Conservation (phyloP, 2,329 filamentous ascomycete species). For the Hypomyces rosellus region DNA sequence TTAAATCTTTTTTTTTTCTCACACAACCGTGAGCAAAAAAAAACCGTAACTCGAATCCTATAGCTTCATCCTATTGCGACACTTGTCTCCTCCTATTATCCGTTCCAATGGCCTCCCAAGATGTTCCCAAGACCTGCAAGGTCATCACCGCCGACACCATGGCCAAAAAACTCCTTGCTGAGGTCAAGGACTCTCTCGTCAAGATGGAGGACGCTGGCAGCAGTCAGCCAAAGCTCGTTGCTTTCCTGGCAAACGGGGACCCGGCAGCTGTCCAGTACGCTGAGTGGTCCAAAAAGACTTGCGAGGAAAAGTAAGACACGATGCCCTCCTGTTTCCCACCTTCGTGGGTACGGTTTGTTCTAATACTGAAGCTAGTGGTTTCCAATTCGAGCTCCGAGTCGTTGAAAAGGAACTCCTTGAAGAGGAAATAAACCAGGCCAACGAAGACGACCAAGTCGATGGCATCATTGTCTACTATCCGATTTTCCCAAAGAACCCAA, state of each 20-base stretch:
- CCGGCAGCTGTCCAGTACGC: constrained; percentile 90
- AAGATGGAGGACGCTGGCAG: constrained; percentile 55
- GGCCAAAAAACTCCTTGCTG: constrained; percentile 70
- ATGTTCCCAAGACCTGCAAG: constrained; percentile 72
- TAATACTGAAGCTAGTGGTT: constrained; percentile 54
- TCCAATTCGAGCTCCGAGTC: constrained; percentile 77
- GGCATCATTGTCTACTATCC: constrained; percentile 98
- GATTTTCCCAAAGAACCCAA: constrained; percentile 74
- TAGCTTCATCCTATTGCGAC: background rate
- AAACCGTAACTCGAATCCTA: background rate
- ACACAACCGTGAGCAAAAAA: constrained; percentile 4
- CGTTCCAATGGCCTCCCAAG: constrained; percentile 23
- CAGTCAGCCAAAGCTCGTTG: constrained; percentile 68
- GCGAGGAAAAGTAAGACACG: constrained; percentile 77
- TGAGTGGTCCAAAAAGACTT: constrained; percentile 96
- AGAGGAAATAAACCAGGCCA: constrained; percentile 79
- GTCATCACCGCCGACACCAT: constrained; percentile 85
- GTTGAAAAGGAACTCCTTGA: constrained; percentile 85
- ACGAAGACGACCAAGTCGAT: constrained; percentile 69
- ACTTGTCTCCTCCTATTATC: background rate
- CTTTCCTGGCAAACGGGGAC: constrained; percentile 88
- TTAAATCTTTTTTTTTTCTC: background rate
- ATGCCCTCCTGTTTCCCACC: background rate
- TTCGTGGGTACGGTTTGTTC: background rate
- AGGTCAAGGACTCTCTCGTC: constrained; percentile 70